These are phyloP conservation scores for Tricholoma hemisulphureum DNA, from an alignment of 768 basidiomycete genomes.

Conservation along the genomic window DNA sequence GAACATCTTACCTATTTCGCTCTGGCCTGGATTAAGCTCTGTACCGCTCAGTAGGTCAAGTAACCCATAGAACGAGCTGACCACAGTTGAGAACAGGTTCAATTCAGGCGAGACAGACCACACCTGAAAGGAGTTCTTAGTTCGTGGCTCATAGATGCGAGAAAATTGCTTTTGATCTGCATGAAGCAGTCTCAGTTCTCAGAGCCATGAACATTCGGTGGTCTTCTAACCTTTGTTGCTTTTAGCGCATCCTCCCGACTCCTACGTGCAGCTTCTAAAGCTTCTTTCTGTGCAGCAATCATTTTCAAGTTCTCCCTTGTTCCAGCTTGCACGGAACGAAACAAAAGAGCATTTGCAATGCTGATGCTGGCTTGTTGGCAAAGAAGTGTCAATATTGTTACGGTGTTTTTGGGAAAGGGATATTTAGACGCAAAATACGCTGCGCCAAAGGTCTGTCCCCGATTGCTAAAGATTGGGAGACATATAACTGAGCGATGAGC, in stretches of 20 bases:
- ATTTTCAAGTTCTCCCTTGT: constrained; percentile 74
- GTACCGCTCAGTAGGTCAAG: constrained; percentile 73
- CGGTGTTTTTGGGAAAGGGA: constrained; percentile 57
- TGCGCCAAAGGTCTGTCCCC: constrained; percentile 72
- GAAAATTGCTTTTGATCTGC: constrained; percentile 76
- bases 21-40: constrained; percentile 64
- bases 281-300: constrained; percentile 70
- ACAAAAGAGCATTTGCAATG: constrained; percentile 71
- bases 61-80: constrained; percentile 72
- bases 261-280: constrained; percentile 65
- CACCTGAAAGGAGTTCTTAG: constrained; percentile 75
- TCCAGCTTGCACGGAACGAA: constrained; percentile 71
- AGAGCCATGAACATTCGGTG: neutral
- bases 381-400: constrained; percentile 61
- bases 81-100: constrained; percentile 1
- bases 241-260: constrained; percentile 73
- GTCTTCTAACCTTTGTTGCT: constrained; percentile 58
- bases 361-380: constrained; percentile 77
- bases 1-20: constrained; percentile 56
- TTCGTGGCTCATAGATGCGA: constrained; percentile 78
- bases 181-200: neutral
- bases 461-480: constrained; percentile 70
- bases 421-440: constrained; percentile 67
- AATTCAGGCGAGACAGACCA: neutral
- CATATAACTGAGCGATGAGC: constrained; percentile 61